Percentiles rank a stretch among this genome's conserved stretches.
These are phyloP conservation scores for Davidsoniella australis DNA, from an alignment of 2,329 filamentous ascomycete species.

Conservation along the genomic window DNA sequence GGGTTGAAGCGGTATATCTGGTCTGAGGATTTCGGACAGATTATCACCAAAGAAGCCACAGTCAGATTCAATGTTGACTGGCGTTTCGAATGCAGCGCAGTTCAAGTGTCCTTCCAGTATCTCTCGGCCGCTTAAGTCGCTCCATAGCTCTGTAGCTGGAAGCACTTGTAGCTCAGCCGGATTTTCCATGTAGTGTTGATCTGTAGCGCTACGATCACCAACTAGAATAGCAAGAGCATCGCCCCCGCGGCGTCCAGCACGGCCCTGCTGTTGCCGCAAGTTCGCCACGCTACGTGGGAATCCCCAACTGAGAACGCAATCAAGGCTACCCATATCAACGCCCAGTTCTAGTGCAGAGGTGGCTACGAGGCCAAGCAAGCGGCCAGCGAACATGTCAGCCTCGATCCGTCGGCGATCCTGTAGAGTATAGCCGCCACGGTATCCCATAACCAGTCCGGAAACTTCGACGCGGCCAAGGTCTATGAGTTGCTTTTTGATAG, in stretches of 20 bases:
- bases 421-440: constrained; percentile 85
- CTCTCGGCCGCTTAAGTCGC: constrained; percentile 83
- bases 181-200: constrained; percentile 95
- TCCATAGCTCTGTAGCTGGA: constrained; percentile 74
- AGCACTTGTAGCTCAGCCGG: constrained; percentile 86
- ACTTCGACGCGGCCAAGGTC: constrained; percentile 58
- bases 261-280: constrained; percentile 80
- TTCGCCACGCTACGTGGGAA: constrained; percentile 96
- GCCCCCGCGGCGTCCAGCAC: constrained; percentile 57
- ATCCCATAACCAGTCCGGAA: constrained; percentile 73
- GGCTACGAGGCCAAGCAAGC: constrained; percentile 79
- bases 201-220: constrained; percentile 74
- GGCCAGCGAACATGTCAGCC: constrained; percentile 91
- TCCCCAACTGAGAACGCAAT: constrained; percentile 83
- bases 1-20: background rate
- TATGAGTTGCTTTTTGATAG: constrained; percentile 62
- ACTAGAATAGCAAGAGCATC: constrained; percentile 83
- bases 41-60: constrained; percentile 55
- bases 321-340: constrained; percentile 84
- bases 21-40: constrained; percentile 32
- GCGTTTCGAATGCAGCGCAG: constrained; percentile 90
- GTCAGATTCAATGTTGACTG: constrained; percentile 65
- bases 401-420: constrained; percentile 82
- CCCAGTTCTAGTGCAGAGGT: constrained; percentile 87
- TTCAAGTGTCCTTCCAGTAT: constrained; percentile 88